These are phyloP conservation scores for Deuterostichococcus epilithicus DNA, from an alignment of 139 green algal species.

Conservation along the genomic window DNA sequence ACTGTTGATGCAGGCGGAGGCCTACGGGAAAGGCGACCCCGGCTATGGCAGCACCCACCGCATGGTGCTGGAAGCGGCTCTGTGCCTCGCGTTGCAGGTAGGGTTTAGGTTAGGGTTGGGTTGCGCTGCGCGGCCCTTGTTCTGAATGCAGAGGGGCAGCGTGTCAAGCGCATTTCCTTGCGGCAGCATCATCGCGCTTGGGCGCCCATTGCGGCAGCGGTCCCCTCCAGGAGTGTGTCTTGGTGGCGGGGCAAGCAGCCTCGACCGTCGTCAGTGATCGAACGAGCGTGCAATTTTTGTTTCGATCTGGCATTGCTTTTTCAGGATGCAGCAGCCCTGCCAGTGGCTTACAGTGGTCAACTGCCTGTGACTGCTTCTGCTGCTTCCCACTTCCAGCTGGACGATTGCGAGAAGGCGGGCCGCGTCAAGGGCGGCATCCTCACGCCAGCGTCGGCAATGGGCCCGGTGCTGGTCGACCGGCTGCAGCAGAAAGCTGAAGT, in stretches of 20 bases:
- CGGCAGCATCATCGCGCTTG: too few relatives aligned
- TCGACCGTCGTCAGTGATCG: too few relatives aligned
- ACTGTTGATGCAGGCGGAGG: background rate
- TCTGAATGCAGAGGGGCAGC: too few relatives aligned
- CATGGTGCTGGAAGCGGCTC: slow-evolving; percentile 65
- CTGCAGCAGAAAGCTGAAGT: slow-evolving; percentile 34
- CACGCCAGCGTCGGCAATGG: slow-evolving; percentile 58
- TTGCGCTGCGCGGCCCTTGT: too few relatives aligned
- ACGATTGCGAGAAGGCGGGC: slow-evolving; percentile 28
- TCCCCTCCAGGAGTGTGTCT: too few relatives aligned
- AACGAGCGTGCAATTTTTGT: too few relatives aligned
- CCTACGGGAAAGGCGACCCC: slow-evolving; percentile 39
- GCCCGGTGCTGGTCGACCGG: slow-evolving; percentile 50
- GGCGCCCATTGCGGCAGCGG: too few relatives aligned
- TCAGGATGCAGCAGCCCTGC: too few relatives aligned
- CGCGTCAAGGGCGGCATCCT: slow-evolving; percentile 55
- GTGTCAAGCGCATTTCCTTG: too few relatives aligned
- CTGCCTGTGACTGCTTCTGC: background rate
- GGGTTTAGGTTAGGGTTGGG: background rate
- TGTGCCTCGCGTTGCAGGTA: slow-evolving; percentile 41
- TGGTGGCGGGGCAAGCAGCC: too few relatives aligned
- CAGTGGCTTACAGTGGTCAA: background rate
- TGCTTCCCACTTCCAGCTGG: slow-evolving; percentile 17
- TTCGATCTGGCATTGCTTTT: too few relatives aligned
- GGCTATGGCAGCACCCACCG: slow-evolving; percentile 65